Base-by-base conservation (phyloP, 2,329 filamentous ascomycete genomes). In the Beauveria scarabaeidicola region DNA sequence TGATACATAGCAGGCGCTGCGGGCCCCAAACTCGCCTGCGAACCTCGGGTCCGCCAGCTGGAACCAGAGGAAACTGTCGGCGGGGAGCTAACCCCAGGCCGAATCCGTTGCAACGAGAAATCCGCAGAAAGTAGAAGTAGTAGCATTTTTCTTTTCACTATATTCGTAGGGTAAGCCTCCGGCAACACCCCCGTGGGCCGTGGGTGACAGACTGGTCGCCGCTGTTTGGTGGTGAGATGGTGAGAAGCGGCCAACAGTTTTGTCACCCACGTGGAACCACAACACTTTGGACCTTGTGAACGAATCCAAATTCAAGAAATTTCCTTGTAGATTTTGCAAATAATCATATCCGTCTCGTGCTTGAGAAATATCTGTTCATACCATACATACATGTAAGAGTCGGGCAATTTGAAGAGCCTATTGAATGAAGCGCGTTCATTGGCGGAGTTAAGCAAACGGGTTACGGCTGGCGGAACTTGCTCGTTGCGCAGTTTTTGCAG, bases 361-460 rank as follows among this genome's bases (percentile, higher is more conserved):
- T 32, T 10, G 10, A 32, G 29, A 32, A 6, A 15, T 36, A 15
- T 36, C 13, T 36, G 32, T 5, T 36, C 32, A 36, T 36, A 36
- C 32, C 32, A 36, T 6, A 6, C 32, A 36, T 36, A 36, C 32
- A 15, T 36, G 32, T 36, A 15, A 17, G 19, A 41, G 50, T 6
- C 5, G 32, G 11, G 11, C n/a, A 23, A 11, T n/a, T 23, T 27
- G 38, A 29, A 36, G 27, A 32, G 5, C 55, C 46, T 36, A 43
- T 8, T 2, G 23, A 44, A 17, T 25, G 2, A 2, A 11, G 36
- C 10, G 5, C 3, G 38, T 5, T 52, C 27, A 58, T 58, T 58
- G 56, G 56, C 27, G 56, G 56, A 58, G 9, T 58, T 58, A 58
- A 52, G 47, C 7, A n/a, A 1, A 5, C 27, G 56, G 56, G 38